A percentile compares a stretch with the other conserved stretches of the same genome.
Conservation (phyloP, 306 rosid species). For the Quercus suber region DNA sequence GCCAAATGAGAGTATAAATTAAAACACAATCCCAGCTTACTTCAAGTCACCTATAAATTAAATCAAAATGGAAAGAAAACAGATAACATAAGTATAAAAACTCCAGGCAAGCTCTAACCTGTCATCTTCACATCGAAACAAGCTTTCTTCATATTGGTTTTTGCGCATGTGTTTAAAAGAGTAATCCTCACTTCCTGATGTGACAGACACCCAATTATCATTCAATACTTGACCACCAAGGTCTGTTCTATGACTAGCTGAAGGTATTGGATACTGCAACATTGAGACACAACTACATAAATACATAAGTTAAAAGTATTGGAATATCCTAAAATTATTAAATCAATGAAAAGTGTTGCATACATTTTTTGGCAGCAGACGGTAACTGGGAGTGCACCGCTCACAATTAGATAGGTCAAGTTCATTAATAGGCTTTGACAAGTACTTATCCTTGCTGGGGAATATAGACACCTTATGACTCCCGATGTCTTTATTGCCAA, state of each 20-base stretch:
- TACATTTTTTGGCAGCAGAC: slow-evolving; percentile 92
- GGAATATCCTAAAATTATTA: slow-evolving; percentile 4
- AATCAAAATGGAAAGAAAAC: slow-evolving; percentile 5
- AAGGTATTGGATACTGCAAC: slow-evolving; percentile 85
- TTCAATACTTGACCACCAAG: slow-evolving; percentile 84
- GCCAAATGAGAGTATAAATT: neutral
- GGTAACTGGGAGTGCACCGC: slow-evolving; percentile 95
- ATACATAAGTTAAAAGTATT: slow-evolving; percentile 14
- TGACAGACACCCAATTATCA: slow-evolving; percentile 98
- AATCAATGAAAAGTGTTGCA: slow-evolving; percentile 6
- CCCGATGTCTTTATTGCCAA: slow-evolving; percentile 61
- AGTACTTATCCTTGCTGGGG: slow-evolving; percentile 89
- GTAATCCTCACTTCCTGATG: slow-evolving; percentile 99
- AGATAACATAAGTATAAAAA: slow-evolving; percentile 8
- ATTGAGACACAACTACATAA: slow-evolving; percentile 13
- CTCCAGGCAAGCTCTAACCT: slow-evolving; percentile 51
- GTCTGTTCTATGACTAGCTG: slow-evolving; percentile 82
- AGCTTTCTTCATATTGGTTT: slow-evolving; percentile 98
- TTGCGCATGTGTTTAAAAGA: slow-evolving; percentile 99
- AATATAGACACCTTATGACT: slow-evolving; percentile 69
- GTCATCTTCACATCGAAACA: slow-evolving; percentile 99
- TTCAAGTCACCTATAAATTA: neutral
- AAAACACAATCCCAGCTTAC: neutral
- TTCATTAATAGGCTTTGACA: slow-evolving; percentile 88
- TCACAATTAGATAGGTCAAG: slow-evolving; percentile 97